Percentiles rank a stretch among this genome's conserved stretches.
Evolutionary conservation across 2,329 filamentous ascomycete genomes (phyloP).

Genomic region (Colletotrichum horii): DNA sequence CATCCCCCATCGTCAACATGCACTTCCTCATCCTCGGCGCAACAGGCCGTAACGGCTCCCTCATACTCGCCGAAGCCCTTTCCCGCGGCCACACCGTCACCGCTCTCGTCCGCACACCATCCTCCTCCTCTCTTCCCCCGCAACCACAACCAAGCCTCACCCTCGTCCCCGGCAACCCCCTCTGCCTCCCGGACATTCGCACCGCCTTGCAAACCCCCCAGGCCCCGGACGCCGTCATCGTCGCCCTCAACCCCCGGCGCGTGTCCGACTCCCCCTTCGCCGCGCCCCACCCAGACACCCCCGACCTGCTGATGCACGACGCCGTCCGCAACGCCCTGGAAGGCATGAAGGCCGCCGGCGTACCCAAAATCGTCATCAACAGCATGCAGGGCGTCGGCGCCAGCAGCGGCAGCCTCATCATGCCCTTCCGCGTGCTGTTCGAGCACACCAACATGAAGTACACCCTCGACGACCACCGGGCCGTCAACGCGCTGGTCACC

Average conservation of each 20-base stretch:
- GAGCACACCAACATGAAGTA: constrained; percentile 49
- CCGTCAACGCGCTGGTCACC: constrained; percentile 47
- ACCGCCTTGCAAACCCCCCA: constrained; percentile 27
- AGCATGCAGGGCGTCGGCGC: constrained; percentile 54
- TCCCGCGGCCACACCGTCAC: constrained; percentile 45
- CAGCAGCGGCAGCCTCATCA: constrained; percentile 46
- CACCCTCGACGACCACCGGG: constrained; percentile 52
- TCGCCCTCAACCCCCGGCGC: constrained; percentile 53
- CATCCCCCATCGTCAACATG: constrained; percentile 33
- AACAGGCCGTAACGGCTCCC: constrained; percentile 50
- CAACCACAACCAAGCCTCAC: constrained; percentile 36
- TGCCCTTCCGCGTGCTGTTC: constrained; percentile 49
- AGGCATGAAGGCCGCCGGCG: constrained; percentile 38
- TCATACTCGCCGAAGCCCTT: constrained; percentile 46
- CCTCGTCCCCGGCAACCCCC: constrained; percentile 41
- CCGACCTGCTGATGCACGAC: constrained; percentile 51
- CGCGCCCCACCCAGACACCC: constrained; percentile 35
- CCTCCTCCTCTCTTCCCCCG: constrained; percentile 27
- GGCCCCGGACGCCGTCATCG: constrained; percentile 43
- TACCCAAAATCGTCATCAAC: constrained; percentile 51
- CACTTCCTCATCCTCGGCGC: constrained; percentile 53
- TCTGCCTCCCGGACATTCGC: constrained; percentile 39
- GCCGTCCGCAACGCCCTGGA: constrained; percentile 40
- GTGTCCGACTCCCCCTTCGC: constrained; percentile 53
- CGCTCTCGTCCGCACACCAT: constrained; percentile 47